Evolutionary conservation across 73 alveolate species (phyloP), one percentile per base, ranked within the genome.

Genomic region (Paramecium tetraurelia): DNA sequence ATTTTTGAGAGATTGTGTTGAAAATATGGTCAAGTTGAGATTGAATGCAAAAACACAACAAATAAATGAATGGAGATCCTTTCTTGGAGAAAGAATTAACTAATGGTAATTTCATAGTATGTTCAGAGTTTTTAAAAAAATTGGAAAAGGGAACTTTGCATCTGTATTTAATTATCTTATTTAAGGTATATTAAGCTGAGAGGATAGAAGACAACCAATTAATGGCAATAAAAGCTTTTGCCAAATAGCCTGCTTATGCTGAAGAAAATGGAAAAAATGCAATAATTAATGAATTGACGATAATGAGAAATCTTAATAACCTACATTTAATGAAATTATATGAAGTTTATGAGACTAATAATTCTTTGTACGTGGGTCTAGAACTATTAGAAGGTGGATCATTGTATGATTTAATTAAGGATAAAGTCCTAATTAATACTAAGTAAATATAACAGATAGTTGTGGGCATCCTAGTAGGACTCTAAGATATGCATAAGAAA

Each of bases 231-330:
- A 89, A 89, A 75, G 94, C 94, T 5, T 89, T 89, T 83, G 31
- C 92, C n/a, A 89, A 89, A 71, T 77, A 68, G 46, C 89, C 90
- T 3, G 85, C 92, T 9, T 89, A 89, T 53, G 88, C 36, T 29
- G 70, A 89, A 71, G 94, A 89, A 71, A 69, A 89, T 70, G 94
- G 94, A 70, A 89, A 89, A 59, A 88, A 70, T 70, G 87, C 63
- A 7, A 88, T 35, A 33, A 18, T 80, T 20, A 80, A 80, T 35
- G 90, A 80, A 80, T 18, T 80, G 46, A 46, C n/a, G 1, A 80
- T 80, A 44, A 80, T 80, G 90, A 40, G 90, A 43, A 80, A 80
- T 21, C 44, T 80, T 9, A 21, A 80, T 80, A 41, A 40, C 8
- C 18, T 14, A 12, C 90, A 80, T 80, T 43, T 80, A 48, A 80